Evolutionary conservation across 148 eudicot species (phyloP).

Genomic region (Rhododendron williamsianum): DNA sequence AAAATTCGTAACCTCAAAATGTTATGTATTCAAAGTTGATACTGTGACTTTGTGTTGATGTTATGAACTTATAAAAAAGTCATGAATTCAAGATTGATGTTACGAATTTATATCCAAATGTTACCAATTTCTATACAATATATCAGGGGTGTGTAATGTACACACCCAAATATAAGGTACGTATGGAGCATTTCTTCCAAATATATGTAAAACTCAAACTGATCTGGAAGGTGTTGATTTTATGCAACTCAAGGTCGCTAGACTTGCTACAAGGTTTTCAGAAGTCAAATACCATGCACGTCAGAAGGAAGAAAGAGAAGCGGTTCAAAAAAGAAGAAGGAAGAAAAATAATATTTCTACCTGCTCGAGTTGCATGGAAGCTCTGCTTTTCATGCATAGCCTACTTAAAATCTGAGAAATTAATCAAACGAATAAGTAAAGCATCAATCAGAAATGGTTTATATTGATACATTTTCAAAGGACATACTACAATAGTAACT

Average conservation of each 20-base stretch:
- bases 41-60: too few relatives aligned
- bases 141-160: too few relatives aligned
- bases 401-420: conserved; percentile 67
- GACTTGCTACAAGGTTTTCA: background rate
- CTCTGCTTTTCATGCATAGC: conserved; percentile 92
- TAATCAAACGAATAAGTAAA: background rate
- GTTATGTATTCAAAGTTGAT: too few relatives aligned
- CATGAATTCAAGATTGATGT: too few relatives aligned
- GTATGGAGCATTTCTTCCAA: too few relatives aligned
- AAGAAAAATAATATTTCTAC: conserved; percentile 17
- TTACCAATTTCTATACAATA: too few relatives aligned
- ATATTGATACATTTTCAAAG: background rate
- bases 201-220: background rate
- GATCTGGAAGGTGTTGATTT: background rate
- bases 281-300: background rate
- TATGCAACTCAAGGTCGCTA: background rate
- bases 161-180: too few relatives aligned
- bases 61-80: too few relatives aligned
- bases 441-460: background rate
- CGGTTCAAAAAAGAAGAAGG: too few relatives aligned
- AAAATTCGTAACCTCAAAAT: too few relatives aligned
- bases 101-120: too few relatives aligned
- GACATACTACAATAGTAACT: background rate
- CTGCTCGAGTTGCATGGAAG: conserved; percentile 64
- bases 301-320: conserved; percentile 7